Conservation (phyloP, 1,284 basidiomycete genomes). For the Marasmius fiardii region DNA sequence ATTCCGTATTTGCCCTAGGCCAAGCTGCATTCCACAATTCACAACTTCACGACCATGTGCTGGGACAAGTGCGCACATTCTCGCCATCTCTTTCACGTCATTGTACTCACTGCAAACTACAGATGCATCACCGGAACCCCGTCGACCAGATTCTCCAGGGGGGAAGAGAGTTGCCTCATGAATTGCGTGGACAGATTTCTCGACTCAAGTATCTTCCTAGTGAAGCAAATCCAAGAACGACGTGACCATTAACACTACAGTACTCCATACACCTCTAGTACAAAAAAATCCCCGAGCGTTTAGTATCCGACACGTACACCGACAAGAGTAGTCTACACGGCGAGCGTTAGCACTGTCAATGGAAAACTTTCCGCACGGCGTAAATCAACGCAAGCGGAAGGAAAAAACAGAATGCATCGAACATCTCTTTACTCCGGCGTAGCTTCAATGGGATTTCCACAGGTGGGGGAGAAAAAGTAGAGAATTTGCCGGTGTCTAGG, state of each 20-base stretch:
- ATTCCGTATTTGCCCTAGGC: constrained; percentile 27
- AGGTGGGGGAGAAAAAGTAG: constrained; percentile 19
- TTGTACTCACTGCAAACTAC: constrained; percentile 16
- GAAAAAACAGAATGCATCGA: constrained; percentile 71
- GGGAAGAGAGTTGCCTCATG: constrained; percentile 81
- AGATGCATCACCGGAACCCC: constrained; percentile 88
- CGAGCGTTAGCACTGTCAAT: constrained; percentile 13
- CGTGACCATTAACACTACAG: constrained; percentile 29
- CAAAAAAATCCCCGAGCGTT: not conserved
- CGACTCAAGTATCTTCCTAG: constrained; percentile 87
- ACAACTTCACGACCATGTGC: constrained; percentile 72
- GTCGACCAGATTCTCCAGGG: constrained; percentile 80
- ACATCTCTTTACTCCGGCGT: constrained; percentile 46
- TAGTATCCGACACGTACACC: constrained; percentile 6
- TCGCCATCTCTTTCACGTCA: constrained; percentile 4
- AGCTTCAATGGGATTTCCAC: constrained; percentile 61
- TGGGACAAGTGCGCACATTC: constrained; percentile 79
- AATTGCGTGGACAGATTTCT: constrained; percentile 96
- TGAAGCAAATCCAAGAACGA: constrained; percentile 75
- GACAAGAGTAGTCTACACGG: constrained; percentile 15
- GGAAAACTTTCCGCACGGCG: constrained; percentile 41
- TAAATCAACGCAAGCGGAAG: constrained; percentile 54
- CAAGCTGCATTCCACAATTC: constrained; percentile 65
- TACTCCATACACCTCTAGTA: constrained; percentile 10
- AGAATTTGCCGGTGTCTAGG: constrained; percentile 44